Evolutionary conservation across 331 rosid species (phyloP).

Genomic region (Pyrus hybrid): DNA sequence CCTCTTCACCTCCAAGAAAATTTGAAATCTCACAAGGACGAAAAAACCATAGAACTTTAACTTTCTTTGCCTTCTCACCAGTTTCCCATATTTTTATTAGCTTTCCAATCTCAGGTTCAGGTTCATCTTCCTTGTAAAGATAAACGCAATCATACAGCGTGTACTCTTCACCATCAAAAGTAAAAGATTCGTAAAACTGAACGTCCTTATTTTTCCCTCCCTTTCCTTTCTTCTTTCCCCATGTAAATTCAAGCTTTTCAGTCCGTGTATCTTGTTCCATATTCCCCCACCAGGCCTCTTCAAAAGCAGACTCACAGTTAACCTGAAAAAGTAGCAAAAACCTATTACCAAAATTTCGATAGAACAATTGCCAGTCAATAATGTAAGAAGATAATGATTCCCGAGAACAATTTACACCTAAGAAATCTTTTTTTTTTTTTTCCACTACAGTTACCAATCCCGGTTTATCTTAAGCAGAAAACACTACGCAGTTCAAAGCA

Average conservation of each 20-base stretch:
- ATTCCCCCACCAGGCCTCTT: constrained; percentile 14
- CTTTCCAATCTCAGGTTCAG: constrained; percentile 67
- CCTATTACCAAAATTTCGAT: background rate
- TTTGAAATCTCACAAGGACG: constrained; percentile 62
- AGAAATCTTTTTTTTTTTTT: background rate
- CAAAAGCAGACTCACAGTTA: background rate
- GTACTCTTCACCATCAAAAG: constrained; percentile 57
- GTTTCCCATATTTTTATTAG: constrained; percentile 66
- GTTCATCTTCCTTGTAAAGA: constrained; percentile 53
- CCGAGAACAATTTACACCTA: background rate
- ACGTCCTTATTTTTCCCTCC: constrained; percentile 51
- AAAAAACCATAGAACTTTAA: constrained; percentile 79
- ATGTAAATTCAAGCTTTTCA: constrained; percentile 42
- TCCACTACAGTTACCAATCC: background rate
- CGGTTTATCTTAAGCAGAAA: background rate
- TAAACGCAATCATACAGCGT: constrained; percentile 60
- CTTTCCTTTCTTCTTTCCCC: constrained; percentile 46
- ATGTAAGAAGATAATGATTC: background rate
- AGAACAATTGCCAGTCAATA: background rate
- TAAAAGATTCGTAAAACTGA: constrained; percentile 62
- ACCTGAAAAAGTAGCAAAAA: constrained; percentile 9
- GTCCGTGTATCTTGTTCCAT: constrained; percentile 34
- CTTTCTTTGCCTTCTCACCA: constrained; percentile 45
- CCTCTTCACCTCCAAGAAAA: constrained; percentile 33
- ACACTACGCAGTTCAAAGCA: background rate